phyloP scores from a whole-genome alignment of 164 flowering plant species.

The Platanus orientalis region DNA sequence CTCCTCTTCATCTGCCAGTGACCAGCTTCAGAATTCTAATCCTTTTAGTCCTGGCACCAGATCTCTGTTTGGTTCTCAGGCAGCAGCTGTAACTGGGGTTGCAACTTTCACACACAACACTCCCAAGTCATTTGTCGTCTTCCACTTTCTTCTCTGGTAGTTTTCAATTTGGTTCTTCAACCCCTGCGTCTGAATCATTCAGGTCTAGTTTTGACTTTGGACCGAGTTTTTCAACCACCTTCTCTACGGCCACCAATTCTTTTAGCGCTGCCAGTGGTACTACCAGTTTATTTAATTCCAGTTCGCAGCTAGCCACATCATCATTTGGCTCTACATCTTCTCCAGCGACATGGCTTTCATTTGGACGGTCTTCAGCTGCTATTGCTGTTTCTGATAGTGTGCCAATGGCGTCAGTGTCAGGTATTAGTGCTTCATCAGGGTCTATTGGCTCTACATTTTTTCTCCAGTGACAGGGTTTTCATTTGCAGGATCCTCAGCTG shows the following conservation, averaged over 20 bases:
- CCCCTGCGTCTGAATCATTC: constrained; percentile 30
- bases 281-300: neutral
- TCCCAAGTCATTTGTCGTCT: constrained; percentile 40
- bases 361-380: constrained; percentile 41
- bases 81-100: constrained; percentile 25
- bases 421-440: constrained; percentile 34
- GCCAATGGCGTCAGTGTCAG: constrained; percentile 31
- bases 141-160: constrained; percentile 33
- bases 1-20: constrained; percentile 25
- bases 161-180: constrained; percentile 36
- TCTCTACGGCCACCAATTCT: constrained; percentile 18
- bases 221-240: constrained; percentile 30
- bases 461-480: constrained; percentile 32
- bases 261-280: neutral
- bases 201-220: constrained; percentile 32
- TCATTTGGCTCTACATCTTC: constrained; percentile 28
- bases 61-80: constrained; percentile 24
- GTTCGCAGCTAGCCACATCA: constrained; percentile 13
- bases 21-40: constrained; percentile 30
- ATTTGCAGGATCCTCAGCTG: constrained; percentile 42
- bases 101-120: constrained; percentile 29
- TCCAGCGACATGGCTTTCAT: constrained; percentile 34
- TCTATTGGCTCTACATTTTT: constrained; percentile 26
- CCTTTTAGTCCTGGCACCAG: constrained; percentile 24
- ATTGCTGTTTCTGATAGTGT: constrained; percentile 20